Percentiles rank a stretch among this genome's conserved stretches.
Conservation (phyloP, 148 eudicot species). For the Heliamphora exappendiculata region DNA sequence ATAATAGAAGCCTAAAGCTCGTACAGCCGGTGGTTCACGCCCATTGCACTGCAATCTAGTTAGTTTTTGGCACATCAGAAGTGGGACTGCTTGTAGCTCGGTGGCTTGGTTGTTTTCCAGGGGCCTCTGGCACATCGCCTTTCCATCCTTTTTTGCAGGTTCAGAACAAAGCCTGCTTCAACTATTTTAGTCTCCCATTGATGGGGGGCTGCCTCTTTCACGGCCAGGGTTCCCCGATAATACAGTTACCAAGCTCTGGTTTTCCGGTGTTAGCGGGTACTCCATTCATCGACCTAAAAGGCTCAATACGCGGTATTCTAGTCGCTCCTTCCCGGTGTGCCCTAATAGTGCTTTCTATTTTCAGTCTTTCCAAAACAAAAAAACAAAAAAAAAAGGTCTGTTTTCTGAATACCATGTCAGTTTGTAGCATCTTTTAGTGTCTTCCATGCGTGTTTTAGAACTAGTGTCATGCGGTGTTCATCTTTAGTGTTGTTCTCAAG, state of each 20-base stretch:
- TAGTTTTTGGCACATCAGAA: conserved; percentile 25
- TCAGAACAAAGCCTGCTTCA: conserved; percentile 32
- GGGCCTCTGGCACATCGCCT: conserved; percentile 27
- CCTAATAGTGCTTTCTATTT: conserved; percentile 6
- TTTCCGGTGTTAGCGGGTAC: background rate
- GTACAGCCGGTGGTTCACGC: too few relatives aligned
- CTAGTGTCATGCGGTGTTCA: conserved; percentile 7
- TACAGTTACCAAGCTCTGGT: conserved; percentile 23
- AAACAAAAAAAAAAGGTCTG: conserved; percentile 19
- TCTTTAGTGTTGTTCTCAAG: background rate
- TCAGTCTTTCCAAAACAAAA: conserved; percentile 14
- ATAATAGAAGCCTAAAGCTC: background rate
- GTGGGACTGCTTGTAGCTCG: conserved; percentile 19
- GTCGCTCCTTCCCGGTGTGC: conserved; percentile 13
- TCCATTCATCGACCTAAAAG: too few relatives aligned
- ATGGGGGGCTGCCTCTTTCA: conserved; percentile 23
- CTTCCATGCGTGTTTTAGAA: background rate
- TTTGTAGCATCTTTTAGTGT: conserved; percentile 15
- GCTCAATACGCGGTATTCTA: too few relatives aligned
- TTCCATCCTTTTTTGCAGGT: conserved; percentile 45
- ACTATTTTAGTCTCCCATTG: conserved; percentile 15
- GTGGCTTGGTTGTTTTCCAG: conserved; percentile 40
- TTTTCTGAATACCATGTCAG: conserved; percentile 12
- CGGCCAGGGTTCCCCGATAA: conserved; percentile 28
- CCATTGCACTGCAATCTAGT: too few relatives aligned